phyloP scores from a whole-genome alignment of 768 basidiomycete genomes.

The Termitomyces sp. region DNA sequence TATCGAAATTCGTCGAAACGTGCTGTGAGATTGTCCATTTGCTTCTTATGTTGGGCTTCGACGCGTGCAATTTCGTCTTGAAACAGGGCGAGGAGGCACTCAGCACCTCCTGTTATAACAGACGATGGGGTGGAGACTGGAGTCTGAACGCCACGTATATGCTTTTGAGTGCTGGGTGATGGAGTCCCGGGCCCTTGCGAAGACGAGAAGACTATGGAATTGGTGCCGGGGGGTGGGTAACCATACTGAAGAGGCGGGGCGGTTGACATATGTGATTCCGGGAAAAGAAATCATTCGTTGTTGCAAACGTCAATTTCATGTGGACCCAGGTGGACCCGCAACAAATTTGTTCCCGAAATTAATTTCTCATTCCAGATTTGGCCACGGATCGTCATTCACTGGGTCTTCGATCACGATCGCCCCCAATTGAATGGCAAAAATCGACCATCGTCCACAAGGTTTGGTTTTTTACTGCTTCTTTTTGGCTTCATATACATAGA shows the following conservation, averaged over 20 bases:
- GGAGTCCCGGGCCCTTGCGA: not conserved
- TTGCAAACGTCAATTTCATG: not conserved
- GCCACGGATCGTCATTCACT: not conserved
- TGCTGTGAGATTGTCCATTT: constrained; percentile 3
- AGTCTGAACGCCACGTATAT: not conserved
- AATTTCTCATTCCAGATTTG: not conserved
- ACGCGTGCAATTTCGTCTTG: constrained; percentile 5
- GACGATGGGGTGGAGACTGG: not conserved
- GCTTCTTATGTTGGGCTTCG: constrained; percentile 4
- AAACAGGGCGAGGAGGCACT: constrained; percentile 8
- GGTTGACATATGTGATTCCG: not conserved
- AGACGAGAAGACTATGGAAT: not conserved
- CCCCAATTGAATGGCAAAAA: no score
- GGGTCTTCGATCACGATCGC: not conserved
- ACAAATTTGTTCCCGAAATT: not conserved
- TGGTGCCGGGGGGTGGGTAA: not conserved
- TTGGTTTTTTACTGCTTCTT: no score
- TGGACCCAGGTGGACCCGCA: not conserved
- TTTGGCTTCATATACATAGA: no score
- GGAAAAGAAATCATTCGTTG: not conserved
- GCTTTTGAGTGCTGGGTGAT: not conserved
- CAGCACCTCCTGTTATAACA: constrained; percentile 6
- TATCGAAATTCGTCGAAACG: constrained; percentile 8
- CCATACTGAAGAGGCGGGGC: not conserved
- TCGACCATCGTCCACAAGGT: no score